Conservation (phyloP, 257 asterid genomes). For the Anisodus tanguticus region DNA sequence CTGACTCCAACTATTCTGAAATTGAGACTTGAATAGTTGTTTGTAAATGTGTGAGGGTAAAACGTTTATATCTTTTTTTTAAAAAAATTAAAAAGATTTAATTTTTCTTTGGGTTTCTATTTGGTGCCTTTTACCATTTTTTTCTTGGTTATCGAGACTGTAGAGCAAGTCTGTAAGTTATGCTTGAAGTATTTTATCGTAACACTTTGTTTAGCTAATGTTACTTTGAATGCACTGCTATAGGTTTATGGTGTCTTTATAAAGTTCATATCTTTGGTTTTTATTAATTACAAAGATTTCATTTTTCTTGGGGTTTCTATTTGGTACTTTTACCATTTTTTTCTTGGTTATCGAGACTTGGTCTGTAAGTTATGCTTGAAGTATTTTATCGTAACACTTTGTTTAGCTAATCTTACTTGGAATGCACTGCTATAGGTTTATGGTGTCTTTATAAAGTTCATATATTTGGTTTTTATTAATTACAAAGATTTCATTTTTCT, state of each 20-base stretch:
- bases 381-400: neutral
- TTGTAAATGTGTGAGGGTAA: neutral
- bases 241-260: no score
- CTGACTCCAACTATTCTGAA: neutral
- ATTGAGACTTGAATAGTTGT: neutral
- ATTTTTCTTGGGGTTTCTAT: no score
- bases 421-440: neutral
- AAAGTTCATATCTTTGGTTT: no score
- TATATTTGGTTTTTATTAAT: neutral
- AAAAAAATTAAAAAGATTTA: neutral
- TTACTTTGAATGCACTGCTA: neutral
- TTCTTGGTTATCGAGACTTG: neutral
- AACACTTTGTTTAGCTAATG: slow-evolving; percentile 2
- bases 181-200: neutral
- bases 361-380: neutral
- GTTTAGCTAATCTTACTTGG: slow-evolving; percentile 13
- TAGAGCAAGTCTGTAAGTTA: neutral
- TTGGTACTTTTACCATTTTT: neutral
- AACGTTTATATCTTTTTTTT: neutral
- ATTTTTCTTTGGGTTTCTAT: neutral
- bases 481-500: neutral
- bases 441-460: no score
- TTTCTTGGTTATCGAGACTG: neutral
- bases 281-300: neutral
- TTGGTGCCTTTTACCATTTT: neutral